Base-by-base conservation (phyloP, 1,284 basidiomycete species). In the Anthracocystis walkeri region DNA sequence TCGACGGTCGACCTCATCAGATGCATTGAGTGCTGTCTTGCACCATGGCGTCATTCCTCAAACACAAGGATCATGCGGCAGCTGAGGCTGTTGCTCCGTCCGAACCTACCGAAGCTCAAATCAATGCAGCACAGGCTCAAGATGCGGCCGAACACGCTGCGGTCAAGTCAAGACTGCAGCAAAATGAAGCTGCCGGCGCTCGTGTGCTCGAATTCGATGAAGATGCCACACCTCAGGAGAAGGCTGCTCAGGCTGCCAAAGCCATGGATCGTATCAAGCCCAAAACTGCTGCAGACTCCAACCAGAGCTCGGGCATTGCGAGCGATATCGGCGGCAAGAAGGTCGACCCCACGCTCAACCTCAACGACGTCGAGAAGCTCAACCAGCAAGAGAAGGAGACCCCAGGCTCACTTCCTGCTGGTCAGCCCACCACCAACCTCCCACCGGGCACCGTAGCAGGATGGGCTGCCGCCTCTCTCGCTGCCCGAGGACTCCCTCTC, bases 141-240 rank as follows among this genome's bases (percentile, higher is more conserved):
- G 74, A 78, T 14, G 67, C 62, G 7, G 41, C 69, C n/a, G 72
- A 82, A 54, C 44, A 53, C 6, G 57, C 69, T 8, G 65, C 74
- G 3, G 64, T 80, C 50, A 55, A 68, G 31, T 59, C 62, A 16
- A 55, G 60, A 21, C 45, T 80, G 27, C 50, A 56, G 48, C 62
- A 66, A 23, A 77, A 79, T 57, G 65, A 75, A 53, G 73, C 74
- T 14, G 73, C 70, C 18, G 82, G 82, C 18, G 82, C 81, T 18
- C 70, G 75, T 4, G 77, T 82, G 3, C 58, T 82, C 38, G 59
- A 76, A 7, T 82, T 84, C 42, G 77, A 78, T 48, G 82, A 83
- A 48, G 71, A 82, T 35, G 79, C 82, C 16, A 75, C 75, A 2
- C 82, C 82, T 1, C 63, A 82, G 51, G 73, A 83, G 53, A 84